These are phyloP conservation scores for Sporopachydermia lactativora DNA, from an alignment of 805 yeast genomes.

Conservation along the genomic window DNA sequence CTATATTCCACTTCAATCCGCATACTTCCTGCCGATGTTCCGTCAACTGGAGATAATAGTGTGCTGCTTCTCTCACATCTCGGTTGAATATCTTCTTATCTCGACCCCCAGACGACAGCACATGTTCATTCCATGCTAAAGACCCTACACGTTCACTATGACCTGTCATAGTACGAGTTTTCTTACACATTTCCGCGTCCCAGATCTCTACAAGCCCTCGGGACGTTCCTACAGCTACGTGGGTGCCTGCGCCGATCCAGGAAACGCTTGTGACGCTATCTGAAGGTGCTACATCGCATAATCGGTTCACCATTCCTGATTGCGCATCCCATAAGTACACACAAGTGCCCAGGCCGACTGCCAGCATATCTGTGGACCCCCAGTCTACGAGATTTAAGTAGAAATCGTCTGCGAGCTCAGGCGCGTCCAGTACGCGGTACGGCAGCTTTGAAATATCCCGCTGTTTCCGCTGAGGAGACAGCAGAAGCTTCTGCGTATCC, in stretches of 20 bases:
- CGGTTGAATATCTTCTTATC: conserved; percentile 78
- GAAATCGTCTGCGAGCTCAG: conserved; percentile 87
- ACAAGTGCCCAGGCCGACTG: conserved; percentile 79
- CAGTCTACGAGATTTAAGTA: conserved; percentile 87
- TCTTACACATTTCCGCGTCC: conserved; percentile 74
- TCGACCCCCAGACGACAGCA: conserved; percentile 75
- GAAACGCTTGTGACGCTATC: conserved; percentile 73
- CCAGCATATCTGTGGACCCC: conserved; percentile 82
- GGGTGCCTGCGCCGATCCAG: conserved; percentile 94
- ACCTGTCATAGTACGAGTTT: conserved; percentile 86
- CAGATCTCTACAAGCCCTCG: conserved; percentile 86
- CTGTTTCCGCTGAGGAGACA: conserved; percentile 72
- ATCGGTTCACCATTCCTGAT: conserved; percentile 66
- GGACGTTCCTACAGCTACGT: conserved; percentile 82
- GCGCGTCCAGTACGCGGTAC: conserved; percentile 88
- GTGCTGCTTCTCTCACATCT: conserved; percentile 81
- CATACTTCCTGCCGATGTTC: conserved; percentile 90
- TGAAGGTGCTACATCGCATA: conserved; percentile 56
- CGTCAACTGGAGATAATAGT: conserved; percentile 56
- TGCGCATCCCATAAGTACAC: conserved; percentile 88
- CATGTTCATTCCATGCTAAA: conserved; percentile 87
- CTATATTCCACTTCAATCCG: conserved; percentile 88
- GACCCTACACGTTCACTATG: conserved; percentile 78
- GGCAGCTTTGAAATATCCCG: conserved; percentile 78
- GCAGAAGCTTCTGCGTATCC: conserved; percentile 65